Conservation (phyloP, 331 rosid species). For the Stylosanthes scabra region DNA sequence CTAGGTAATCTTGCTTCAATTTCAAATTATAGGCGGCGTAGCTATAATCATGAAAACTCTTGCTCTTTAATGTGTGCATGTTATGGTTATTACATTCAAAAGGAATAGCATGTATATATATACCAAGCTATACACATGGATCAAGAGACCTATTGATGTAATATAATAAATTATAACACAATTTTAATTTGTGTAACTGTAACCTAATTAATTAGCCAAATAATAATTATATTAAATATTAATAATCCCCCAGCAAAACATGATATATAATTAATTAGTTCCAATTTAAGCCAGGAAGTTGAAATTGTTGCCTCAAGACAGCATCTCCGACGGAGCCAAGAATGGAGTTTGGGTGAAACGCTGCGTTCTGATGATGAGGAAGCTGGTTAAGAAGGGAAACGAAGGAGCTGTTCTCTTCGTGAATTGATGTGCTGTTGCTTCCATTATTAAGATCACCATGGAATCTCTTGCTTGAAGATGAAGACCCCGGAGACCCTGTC, state of each 20-base stretch:
- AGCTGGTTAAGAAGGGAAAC: constrained; percentile 74
- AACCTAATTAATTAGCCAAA: too few species aligned
- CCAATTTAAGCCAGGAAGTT: constrained; percentile 78
- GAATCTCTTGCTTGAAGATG: constrained; percentile 60
- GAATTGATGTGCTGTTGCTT: constrained; percentile 11
- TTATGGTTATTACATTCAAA: constrained; percentile 25
- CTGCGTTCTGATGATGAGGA: constrained; percentile 63
- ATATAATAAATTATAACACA: too few species aligned
- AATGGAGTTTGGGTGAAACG: constrained; percentile 55
- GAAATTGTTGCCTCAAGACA: constrained; percentile 70
- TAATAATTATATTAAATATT: too few species aligned
- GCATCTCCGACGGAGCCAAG: constrained; percentile 59
- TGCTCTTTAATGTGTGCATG: background rate
- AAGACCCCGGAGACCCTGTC: constrained; percentile 50
- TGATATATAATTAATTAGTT: constrained; percentile 32
- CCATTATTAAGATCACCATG: constrained; percentile 68
- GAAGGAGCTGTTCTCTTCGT: constrained; percentile 62
- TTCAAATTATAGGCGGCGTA: constrained; percentile 17
- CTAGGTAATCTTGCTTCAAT: constrained; percentile 17
- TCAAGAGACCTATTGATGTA: too few species aligned
- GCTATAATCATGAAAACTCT: background rate
- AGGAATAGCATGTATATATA: constrained; percentile 12
- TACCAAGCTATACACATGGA: too few species aligned
- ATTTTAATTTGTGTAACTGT: too few species aligned
- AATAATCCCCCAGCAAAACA: too few species aligned